Evolutionary conservation across 1,284 basidiomycete genomes (phyloP).

Genomic region (Ustilago sp.): DNA sequence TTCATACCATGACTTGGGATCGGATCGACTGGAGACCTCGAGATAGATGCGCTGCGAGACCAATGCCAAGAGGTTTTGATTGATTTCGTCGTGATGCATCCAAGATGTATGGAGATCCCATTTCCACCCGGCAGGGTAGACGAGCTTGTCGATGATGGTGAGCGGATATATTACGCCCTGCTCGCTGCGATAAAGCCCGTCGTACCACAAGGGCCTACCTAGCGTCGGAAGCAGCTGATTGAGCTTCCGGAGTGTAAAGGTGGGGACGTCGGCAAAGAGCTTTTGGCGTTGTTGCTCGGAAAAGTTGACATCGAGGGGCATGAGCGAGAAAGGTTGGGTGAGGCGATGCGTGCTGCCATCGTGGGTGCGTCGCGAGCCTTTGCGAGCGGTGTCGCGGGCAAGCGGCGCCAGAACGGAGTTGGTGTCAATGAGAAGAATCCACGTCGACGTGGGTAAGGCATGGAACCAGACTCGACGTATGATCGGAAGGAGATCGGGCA

Average conservation of each 20-base stretch:
- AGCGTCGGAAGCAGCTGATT: background rate
- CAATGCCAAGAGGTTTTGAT: slow-evolving; percentile 1
- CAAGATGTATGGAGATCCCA: background rate
- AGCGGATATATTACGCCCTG: background rate
- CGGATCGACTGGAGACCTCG: background rate
- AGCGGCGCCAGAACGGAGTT: background rate
- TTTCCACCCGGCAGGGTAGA: background rate
- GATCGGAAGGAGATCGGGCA: background rate
- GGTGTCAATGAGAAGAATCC: background rate
- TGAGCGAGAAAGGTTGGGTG: background rate
- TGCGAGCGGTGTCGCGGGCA: background rate
- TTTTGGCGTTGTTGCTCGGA: background rate
- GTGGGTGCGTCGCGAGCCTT: background rate
- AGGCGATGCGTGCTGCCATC: background rate
- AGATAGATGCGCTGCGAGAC: background rate
- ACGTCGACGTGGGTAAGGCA: background rate
- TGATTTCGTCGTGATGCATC: background rate
- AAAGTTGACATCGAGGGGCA: background rate
- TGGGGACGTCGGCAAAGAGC: background rate
- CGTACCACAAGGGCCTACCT: background rate
- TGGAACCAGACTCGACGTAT: background rate
- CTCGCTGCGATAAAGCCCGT: background rate
- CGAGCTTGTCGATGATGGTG: background rate
- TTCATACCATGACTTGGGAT: background rate
- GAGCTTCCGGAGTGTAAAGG: background rate